Base-by-base conservation (phyloP, 106 monocot genomes). In the Acorus calamus region DNA sequence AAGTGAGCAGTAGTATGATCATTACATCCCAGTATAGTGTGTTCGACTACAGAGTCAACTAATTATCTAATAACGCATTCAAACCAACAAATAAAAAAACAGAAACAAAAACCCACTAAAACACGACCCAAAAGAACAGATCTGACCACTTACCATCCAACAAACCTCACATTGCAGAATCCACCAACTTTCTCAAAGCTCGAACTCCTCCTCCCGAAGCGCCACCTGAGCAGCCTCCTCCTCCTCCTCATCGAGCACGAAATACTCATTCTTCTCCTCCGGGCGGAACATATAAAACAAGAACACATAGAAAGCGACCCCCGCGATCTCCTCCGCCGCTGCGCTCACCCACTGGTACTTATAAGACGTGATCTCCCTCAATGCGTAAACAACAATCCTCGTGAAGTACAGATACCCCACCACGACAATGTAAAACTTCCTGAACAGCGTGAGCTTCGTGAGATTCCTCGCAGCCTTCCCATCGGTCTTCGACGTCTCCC, bases 331-430 rank as follows among this genome's bases (percentile, higher is more conserved):
- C 47, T 75, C 78, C 4, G 88, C 80, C 11, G 85, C 68, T 4
- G 74, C 85, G 67, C 82, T 88, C 8, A 85, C 85, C 92, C 92
- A 93, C n/a, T 78, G 53, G 62, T 85, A 93, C 2, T 78, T 71
- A 53, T 93, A 93, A 2, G 92, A 88, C 14, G 85, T 88, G 54
- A 93, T 88, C 11, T 85, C 80, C 14, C 48, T 53, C 42, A 93
- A 68, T 0, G 82, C 92, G 50, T 93, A 93, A 11, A 88, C 92
- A 2, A 85, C 85, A 5, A 93, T 80, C 51, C 92, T 65, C 0
- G 92, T 93, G 71, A 92, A 92, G 62, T 92, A 92, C 42, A 92
- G 85, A 65, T 92, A 92, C 73, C 82, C 84, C 48, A 93, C 83
- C 12, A 93, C 82, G n/a, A 93, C 83, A 11, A 93, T 73, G 14